A percentile compares a stretch with the other conserved stretches of the same genome.
These are phyloP conservation scores for Amanita brunnescens DNA, from an alignment of 768 basidiomycete genomes.

Conservation along the genomic window DNA sequence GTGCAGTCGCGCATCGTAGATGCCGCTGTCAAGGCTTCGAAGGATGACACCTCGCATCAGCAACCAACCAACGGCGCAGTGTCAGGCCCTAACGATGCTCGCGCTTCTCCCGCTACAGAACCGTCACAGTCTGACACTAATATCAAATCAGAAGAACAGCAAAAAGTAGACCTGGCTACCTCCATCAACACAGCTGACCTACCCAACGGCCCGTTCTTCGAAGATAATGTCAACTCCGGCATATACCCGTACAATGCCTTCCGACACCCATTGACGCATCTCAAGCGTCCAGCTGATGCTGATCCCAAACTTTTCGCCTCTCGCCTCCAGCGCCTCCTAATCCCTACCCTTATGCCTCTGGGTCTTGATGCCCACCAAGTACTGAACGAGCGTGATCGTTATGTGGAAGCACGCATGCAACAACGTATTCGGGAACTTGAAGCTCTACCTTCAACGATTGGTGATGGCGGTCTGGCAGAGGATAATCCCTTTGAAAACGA, in stretches of 20 bases:
- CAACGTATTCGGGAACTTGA: constrained; percentile 88
- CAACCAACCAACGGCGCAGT: not conserved
- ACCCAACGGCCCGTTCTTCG: constrained; percentile 68
- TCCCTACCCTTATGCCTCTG: constrained; percentile 84
- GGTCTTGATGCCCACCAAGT: constrained; percentile 91
- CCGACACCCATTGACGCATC: constrained; percentile 73
- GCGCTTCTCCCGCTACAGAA: not conserved
- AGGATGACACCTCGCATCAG: constrained; percentile 33
- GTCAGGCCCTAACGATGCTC: not conserved
- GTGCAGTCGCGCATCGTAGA: constrained; percentile 59
- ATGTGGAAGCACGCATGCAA: constrained; percentile 79
- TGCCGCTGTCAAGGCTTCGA: constrained; percentile 65
- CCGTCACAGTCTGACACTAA: not conserved
- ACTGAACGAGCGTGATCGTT: constrained; percentile 86
- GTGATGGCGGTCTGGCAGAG: constrained; percentile 39
- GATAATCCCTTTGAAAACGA: constrained; percentile 32
- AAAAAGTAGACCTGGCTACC: not conserved
- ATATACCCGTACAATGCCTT: constrained; percentile 93
- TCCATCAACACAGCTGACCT: constrained; percentile 43
- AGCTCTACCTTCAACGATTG: constrained; percentile 67
- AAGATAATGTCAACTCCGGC: constrained; percentile 70
- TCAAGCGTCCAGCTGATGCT: constrained; percentile 53
- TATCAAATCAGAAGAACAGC: constrained; percentile 49
- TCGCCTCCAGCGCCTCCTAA: constrained; percentile 68
- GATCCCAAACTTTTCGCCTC: constrained; percentile 60